A percentile compares a stretch with the other conserved stretches of the same genome.
Conservation (phyloP, 169 alveolate genomes). For the Plasmodium cynomolgi region DNA sequence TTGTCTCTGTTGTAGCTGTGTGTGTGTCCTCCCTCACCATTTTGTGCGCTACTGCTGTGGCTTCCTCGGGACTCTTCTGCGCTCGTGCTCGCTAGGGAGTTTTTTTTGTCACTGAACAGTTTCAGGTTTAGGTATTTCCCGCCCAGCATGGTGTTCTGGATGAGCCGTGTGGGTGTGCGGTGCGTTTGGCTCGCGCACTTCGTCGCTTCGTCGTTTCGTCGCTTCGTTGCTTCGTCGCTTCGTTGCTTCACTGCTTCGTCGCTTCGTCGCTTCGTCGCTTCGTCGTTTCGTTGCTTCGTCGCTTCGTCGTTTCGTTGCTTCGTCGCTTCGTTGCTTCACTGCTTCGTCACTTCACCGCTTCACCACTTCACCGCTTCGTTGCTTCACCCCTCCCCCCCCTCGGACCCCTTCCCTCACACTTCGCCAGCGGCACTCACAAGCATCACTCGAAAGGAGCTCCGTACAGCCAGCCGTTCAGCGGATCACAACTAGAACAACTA, state of each 20-base stretch:
- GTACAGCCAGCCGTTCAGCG: not conserved
- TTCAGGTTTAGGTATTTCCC: slow-evolving; percentile 56
- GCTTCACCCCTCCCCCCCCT: not conserved
- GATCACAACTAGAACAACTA: not conserved
- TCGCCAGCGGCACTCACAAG: not conserved
- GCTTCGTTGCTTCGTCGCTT: too few species aligned
- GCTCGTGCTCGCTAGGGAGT: not conserved
- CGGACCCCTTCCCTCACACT: not conserved
- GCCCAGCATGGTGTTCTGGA: slow-evolving; percentile 22
- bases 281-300: too few species aligned
- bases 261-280: too few species aligned
- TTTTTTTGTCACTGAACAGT: slow-evolving; percentile 47
- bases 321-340: too few species aligned
- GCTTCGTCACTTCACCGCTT: not conserved
- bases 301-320: too few species aligned
- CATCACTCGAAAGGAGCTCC: not conserved
- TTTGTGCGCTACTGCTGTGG: not conserved
- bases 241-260: too few species aligned
- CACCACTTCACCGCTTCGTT: not conserved
- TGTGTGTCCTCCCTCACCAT: not conserved
- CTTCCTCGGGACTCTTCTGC: slow-evolving; percentile 5
- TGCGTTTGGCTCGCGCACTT: not conserved
- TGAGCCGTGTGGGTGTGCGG: not conserved
- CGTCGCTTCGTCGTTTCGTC: too few species aligned
- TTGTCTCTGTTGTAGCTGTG: slow-evolving; percentile 59